phyloP scores from a whole-genome alignment of 495 filamentous ascomycete genomes.

The Penicillium soppii region DNA sequence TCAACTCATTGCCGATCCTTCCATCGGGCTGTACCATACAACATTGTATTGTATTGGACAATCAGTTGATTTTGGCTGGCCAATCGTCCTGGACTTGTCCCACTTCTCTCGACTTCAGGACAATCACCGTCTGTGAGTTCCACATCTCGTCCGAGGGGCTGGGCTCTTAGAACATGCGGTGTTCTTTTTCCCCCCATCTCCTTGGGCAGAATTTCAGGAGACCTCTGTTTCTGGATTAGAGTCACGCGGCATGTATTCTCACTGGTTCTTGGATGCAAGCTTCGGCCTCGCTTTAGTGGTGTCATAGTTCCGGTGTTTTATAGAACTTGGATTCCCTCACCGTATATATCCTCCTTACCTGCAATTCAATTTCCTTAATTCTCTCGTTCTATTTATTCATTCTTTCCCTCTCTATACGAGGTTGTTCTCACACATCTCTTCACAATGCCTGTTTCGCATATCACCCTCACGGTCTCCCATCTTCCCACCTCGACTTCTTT shows the following conservation, averaged over 20 bases:
- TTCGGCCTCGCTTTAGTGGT: slow-evolving; percentile 7
- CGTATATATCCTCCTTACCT: slow-evolving; percentile 19
- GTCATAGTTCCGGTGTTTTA: slow-evolving; percentile 21
- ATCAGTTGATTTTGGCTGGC: neutral
- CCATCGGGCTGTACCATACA: neutral
- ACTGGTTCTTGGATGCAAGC: slow-evolving; percentile 16
- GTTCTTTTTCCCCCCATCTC: neutral
- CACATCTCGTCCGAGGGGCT: slow-evolving; percentile 3
- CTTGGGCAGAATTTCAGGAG: slow-evolving; percentile 19
- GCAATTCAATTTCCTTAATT: slow-evolving; percentile 18
- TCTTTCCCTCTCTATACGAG: slow-evolving; percentile 11
- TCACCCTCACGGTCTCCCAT: slow-evolving; percentile 67
- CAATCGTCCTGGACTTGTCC: neutral
- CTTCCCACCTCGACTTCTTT: slow-evolving; percentile 77
- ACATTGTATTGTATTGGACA: neutral
- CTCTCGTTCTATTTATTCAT: slow-evolving; percentile 25
- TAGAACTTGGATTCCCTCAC: slow-evolving; percentile 17
- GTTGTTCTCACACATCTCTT: slow-evolving; percentile 5
- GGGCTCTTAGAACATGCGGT: slow-evolving; percentile 1
- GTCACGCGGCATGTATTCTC: slow-evolving; percentile 7
- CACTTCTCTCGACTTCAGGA: neutral
- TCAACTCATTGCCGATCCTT: slow-evolving; percentile 4
- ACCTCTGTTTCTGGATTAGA: slow-evolving; percentile 1
- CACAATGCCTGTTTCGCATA: slow-evolving; percentile 58
- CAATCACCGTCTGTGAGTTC: neutral